These are phyloP conservation scores for Allium cepa DNA, from an alignment of 106 monocot species.

Conservation along the genomic window DNA sequence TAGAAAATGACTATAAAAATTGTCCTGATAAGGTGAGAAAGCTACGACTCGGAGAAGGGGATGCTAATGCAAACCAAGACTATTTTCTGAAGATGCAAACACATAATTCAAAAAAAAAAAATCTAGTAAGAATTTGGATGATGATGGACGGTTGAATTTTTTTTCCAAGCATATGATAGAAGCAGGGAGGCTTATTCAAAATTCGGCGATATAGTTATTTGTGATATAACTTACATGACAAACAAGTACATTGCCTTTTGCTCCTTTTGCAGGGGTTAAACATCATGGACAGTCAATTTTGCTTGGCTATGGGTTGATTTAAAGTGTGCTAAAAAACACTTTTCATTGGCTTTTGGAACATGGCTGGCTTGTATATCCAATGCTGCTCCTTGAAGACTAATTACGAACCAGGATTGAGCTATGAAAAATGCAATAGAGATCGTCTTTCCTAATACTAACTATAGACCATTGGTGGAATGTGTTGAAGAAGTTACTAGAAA, in stretches of 20 bases:
- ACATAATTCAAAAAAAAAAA: conserved; percentile 17
- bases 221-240: conserved; percentile 24
- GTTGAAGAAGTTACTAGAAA: no score
- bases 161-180: conserved; percentile 26
- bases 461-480: no score
- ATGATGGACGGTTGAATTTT: conserved; percentile 19
- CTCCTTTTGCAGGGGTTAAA: conserved; percentile 25
- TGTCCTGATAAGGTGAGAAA: conserved; percentile 24
- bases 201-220: conserved; percentile 21
- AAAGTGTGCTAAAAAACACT: conserved; percentile 14
- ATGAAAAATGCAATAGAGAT: no score
- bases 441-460: no score
- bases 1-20: no score
- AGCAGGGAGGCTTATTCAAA: conserved; percentile 16
- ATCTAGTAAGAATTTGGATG: conserved; percentile 20
- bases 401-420: no score
- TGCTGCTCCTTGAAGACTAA: no score
- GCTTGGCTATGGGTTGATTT: conserved; percentile 23
- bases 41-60: conserved; percentile 15
- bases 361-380: conserved; percentile 16
- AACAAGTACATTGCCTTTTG: conserved; percentile 27
- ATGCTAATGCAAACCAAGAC: conserved; percentile 11
- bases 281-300: conserved; percentile 26
- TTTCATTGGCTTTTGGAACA: conserved; percentile 23
- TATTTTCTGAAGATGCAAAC: conserved; percentile 25